A percentile compares a stretch with the other conserved stretches of the same genome.
phyloP scores from a whole-genome alignment of 192 early-diverging fungal genomes.

The Endogone sp. region DNA sequence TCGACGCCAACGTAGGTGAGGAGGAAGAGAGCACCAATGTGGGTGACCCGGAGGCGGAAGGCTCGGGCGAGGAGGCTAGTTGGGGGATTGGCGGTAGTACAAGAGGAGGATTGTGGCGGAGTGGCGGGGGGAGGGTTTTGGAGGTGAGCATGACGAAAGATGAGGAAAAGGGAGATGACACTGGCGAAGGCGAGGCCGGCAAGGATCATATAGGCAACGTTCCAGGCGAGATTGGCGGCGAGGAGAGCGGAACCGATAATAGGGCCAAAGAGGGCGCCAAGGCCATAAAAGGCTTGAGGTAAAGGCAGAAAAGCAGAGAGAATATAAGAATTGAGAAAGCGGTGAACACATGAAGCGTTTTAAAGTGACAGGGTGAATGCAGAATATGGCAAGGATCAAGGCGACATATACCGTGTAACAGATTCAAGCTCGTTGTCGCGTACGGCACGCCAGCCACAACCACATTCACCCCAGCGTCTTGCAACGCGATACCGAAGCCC shows the following conservation, averaged over 20 bases:
- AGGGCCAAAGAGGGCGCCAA: conserved; percentile 28
- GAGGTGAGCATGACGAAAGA: conserved; percentile 13
- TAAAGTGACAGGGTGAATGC: no score
- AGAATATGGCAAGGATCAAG: background rate
- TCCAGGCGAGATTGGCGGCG: conserved; percentile 19
- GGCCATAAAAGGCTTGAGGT: conserved; percentile 21
- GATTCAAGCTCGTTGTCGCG: conserved; percentile 26
- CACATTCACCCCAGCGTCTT: conserved; percentile 31
- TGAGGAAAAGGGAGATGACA: conserved; percentile 12
- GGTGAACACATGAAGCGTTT: no score
- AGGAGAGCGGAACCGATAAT: conserved; percentile 20
- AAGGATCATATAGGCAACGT: conserved; percentile 25
- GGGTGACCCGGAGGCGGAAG: conserved; percentile 18
- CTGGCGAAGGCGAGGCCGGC: conserved; percentile 7
- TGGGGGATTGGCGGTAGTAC: background rate
- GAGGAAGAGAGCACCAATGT: conserved; percentile 21
- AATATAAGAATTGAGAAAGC: no score
- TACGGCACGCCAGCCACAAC: conserved; percentile 21
- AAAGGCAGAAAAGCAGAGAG: background rate
- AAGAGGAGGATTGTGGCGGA: background rate
- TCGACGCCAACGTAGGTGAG: conserved; percentile 35
- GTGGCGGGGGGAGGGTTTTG: conserved; percentile 1
- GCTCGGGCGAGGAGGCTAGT: conserved; percentile 4
- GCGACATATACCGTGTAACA: conserved; percentile 25
- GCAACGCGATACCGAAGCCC: conserved; percentile 19